Base-by-base conservation (phyloP, 768 basidiomycete genomes). In the Omphalotus guepiniiformis region DNA sequence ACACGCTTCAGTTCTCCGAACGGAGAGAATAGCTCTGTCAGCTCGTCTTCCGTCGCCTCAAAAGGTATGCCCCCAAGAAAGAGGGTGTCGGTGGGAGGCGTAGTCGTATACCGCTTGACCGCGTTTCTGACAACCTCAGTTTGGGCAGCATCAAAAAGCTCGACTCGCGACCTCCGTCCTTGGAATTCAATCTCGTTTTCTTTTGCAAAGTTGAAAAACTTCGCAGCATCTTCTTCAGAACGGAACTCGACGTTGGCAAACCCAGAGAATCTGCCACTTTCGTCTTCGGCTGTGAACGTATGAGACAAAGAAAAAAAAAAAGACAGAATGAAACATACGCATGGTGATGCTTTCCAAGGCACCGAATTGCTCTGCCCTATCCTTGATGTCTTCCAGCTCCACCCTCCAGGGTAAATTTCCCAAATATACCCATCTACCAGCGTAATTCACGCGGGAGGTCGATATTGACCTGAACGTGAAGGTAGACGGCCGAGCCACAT, bases 191-290 rank as follows among this genome's bases (percentile, higher is more conserved):
- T 15, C 18, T 23, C 23, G 11, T 36, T 12, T 6, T 38, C 29
- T n/a, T 7, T 7, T 30, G 46, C 36, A 39, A 28, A 34, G 30
- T 27, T 26, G 5, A 26, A 22, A 19, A 47, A 47, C 18, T 18
- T 32, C 0, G 21, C 15, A 15, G 46, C 46, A 21, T 47, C 46
- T 27, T 47, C 46, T 12, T 34, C 9, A 22, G 26, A 32, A 5
- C 13, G 15, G 11, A 47, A 47, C 23, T 39, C 46, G 19, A 47
- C 27, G 29, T 47, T 47, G 13, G 46, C 25, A 47, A 47, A 47
- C 11, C 46, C 46, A 11, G 26, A 26, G 2, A 36, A 36, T 12
- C 46, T 23, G 2, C 46, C 46, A 39, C 29, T 23, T 2, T 11
- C 9, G 16, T 39, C 27, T 15, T 47, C 28, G 9, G 46, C 46